Base-by-base conservation (phyloP, 1,139 yeast genomes). In the Zhuliangozyma parablackwelliae region DNA sequence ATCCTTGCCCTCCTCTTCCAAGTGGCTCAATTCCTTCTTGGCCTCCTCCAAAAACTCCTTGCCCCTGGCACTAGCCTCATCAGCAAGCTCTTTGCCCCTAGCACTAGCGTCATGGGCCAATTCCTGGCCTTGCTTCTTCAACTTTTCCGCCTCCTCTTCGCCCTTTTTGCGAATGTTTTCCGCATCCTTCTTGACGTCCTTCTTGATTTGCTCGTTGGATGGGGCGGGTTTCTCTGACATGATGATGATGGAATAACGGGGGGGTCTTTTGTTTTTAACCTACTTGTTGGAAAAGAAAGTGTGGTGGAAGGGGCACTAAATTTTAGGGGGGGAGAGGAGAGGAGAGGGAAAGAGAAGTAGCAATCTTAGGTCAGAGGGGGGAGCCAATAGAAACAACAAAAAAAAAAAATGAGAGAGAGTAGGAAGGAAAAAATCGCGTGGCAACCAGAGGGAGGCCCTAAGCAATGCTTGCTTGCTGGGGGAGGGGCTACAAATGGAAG, bases 181-280 rank as follows among this genome's bases (percentile, higher is more conserved):
- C 21, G 51, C 48, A 28, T 57, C 54, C 35, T 56, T 51, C 49
- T 59, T 59, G 38, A 38, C 61, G 57, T 37, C 65, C 57, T 31
- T 58, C 55, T 33, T 40, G 48, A 53, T 28, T 41, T 43, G 54
- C 39, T 40, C 41, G 38, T 43, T 50, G 16, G 63, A 51, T 29
- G 69, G 69, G 20, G 48, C 47, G 32, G 40, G 35, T 30, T 36
- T 28, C 21, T 41, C 32, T 27, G 43, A 30, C 42, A 26, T 26
- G 11, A n/a, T 26, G 6, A 26, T 8, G 10, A n/a, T 7, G 8
- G 10, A 11, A 26, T 26, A 26, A 26, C 27, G 10, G 11, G 11
- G 6, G 12, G 6, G 11, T 8, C 4, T 10, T 6, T 26, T 2
- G 12, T 6, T 26, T n/a, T 26, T 10, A 26, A 16, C 16, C 16